Conservation (phyloP, 2,329 filamentous ascomycete genomes). For the Fusarium decemcellulare region DNA sequence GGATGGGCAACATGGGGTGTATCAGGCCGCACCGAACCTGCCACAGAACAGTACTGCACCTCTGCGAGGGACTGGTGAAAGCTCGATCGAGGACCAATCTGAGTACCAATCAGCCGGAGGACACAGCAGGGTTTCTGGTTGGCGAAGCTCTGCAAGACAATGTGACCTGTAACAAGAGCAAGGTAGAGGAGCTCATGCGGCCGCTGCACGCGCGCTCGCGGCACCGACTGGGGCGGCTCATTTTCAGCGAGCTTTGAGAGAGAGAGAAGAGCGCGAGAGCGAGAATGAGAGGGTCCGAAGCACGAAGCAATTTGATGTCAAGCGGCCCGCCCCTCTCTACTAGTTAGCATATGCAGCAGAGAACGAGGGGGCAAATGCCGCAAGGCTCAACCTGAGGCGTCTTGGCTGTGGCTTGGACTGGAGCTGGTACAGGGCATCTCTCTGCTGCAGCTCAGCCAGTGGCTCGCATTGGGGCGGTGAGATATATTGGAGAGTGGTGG, state of each 20-base stretch:
- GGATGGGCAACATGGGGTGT: slow-evolving; percentile 24
- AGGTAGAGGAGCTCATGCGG: slow-evolving; percentile 43
- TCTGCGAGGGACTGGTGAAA: slow-evolving; percentile 31
- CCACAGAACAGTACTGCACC: slow-evolving; percentile 11
- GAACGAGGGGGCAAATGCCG: slow-evolving; percentile 14
- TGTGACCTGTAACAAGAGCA: slow-evolving; percentile 44
- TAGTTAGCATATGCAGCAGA: neutral
- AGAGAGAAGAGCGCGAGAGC: neutral
- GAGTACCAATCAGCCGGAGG: slow-evolving; percentile 43
- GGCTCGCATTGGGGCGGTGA: slow-evolving; percentile 31
- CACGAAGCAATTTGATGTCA: slow-evolving; percentile 8
- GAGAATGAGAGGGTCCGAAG: neutral
- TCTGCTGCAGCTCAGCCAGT: slow-evolving; percentile 27
- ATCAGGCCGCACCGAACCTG: slow-evolving; percentile 18
- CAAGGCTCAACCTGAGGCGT: slow-evolving; percentile 13
- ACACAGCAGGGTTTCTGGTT: slow-evolving; percentile 37
- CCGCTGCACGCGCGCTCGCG: slow-evolving; percentile 41
- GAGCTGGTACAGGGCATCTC: slow-evolving; percentile 9
- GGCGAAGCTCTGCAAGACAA: slow-evolving; percentile 34
- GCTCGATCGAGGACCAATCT: slow-evolving; percentile 43
- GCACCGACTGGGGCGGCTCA: slow-evolving; percentile 37
- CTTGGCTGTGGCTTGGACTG: slow-evolving; percentile 31
- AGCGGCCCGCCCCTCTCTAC: neutral
- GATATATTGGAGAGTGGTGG: slow-evolving; percentile 3
- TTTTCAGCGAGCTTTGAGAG: slow-evolving; percentile 27